Conservation (phyloP, 805 yeast species). For the Saccharomycopsis sp. region DNA sequence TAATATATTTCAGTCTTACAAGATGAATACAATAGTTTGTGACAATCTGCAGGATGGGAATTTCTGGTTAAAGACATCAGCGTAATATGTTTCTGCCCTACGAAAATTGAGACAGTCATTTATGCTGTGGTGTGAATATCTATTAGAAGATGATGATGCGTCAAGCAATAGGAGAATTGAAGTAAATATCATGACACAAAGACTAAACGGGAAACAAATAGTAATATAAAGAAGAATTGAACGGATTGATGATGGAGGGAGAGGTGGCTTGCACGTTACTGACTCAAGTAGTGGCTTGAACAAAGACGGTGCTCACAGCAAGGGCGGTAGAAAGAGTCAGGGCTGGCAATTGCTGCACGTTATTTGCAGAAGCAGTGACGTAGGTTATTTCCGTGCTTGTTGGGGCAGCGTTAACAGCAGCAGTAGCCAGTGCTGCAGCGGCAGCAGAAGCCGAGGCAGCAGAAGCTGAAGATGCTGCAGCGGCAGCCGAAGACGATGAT, state of each 20-base stretch:
- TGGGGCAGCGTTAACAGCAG: background rate
- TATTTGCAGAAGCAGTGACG: background rate
- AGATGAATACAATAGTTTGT: no score
- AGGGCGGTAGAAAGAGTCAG: background rate
- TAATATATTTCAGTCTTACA: background rate
- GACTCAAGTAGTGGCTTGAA: background rate
- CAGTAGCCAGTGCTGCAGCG: background rate
- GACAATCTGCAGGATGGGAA: no score
- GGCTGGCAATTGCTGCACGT: background rate
- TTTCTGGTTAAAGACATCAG: no score
- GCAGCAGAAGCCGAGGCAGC: constrained; percentile 1
- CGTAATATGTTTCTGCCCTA: no score
- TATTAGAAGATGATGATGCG: background rate
- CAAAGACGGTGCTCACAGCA: background rate
- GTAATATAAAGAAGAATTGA: background rate
- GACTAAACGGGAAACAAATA: no score
- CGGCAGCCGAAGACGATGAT: background rate
- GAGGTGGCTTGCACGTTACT: no score
- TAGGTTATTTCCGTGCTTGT: background rate
- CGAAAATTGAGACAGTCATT: no score
- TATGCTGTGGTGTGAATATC: no score
- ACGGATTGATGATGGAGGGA: no score
- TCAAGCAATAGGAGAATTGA: background rate
- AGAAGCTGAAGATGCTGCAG: constrained; percentile 1
- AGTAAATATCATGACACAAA: no score